These are phyloP conservation scores for Aspergillus amoenus DNA, from an alignment of 2,329 filamentous ascomycete genomes.

Conservation along the genomic window DNA sequence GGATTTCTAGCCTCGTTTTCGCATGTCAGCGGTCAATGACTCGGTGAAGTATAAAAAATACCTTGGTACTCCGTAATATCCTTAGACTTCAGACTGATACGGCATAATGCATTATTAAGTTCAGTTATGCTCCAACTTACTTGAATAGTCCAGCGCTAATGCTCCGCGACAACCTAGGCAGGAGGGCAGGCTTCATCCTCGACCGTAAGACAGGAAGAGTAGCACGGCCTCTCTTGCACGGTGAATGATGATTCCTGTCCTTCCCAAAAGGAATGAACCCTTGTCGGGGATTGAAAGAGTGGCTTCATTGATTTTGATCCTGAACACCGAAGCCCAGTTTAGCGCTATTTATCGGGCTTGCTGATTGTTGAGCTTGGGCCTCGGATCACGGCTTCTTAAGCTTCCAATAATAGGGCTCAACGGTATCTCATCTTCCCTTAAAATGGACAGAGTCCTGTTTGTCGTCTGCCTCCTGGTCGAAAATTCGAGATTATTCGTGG, in stretches of 20 bases:
- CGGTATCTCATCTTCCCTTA: not conserved
- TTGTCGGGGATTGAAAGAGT: slow-evolving; percentile 4
- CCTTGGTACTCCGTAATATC: not conserved
- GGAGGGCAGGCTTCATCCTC: not conserved
- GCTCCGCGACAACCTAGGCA: not conserved
- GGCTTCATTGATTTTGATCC: slow-evolving; percentile 1
- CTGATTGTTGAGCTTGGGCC: slow-evolving; percentile 7
- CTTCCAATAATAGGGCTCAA: not conserved
- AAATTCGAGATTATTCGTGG: not conserved
- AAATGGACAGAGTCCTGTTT: not conserved
- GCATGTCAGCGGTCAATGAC: slow-evolving; percentile 4
- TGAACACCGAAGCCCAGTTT: slow-evolving; percentile 3
- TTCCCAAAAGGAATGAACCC: slow-evolving; percentile 7
- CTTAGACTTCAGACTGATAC: not conserved
- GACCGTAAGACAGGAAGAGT: not conserved
- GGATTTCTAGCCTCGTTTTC: slow-evolving; percentile 2
- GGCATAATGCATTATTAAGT: not conserved
- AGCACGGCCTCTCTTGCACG: not conserved
- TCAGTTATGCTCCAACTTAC: not conserved
- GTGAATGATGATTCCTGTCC: slow-evolving; percentile 6
- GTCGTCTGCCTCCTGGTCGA: not conserved
- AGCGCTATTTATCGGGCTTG: slow-evolving; percentile 3
- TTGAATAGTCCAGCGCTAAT: not conserved
- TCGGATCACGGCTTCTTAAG: not conserved
- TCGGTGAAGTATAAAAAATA: not conserved